Evolutionary conservation across 495 filamentous ascomycete species (phyloP).

Genomic region (Aspergillus sclerotioniger): DNA sequence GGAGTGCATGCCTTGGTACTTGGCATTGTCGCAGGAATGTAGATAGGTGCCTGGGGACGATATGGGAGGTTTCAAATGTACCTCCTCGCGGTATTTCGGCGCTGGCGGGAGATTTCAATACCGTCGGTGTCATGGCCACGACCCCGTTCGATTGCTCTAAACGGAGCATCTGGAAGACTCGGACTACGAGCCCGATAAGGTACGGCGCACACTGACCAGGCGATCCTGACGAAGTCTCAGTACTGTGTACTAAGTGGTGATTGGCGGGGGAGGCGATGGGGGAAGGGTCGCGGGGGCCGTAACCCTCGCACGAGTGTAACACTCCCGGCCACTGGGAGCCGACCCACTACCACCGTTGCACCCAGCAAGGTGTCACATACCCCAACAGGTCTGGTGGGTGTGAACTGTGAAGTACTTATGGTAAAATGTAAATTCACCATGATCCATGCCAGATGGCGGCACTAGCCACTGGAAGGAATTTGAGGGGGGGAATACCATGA

Average conservation of each 20-base stretch:
- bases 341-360: constrained; percentile 47
- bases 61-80: no score
- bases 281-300: not conserved
- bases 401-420: no score
- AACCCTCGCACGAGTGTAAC: constrained; percentile 28
- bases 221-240: no score
- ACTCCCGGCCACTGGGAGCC: constrained; percentile 27
- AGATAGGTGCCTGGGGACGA: not conserved
- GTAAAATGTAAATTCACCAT: no score
- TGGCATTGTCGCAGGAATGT: constrained; percentile 14
- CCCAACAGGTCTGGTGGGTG: constrained; percentile 1
- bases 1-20: not conserved
- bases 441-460: no score
- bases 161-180: no score
- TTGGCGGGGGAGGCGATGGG: constrained; percentile 3
- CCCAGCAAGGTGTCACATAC: constrained; percentile 36
- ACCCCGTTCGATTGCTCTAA: no score
- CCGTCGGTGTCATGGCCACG: no score
- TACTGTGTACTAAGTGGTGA: not conserved
- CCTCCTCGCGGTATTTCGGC: not conserved
- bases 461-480: not conserved
- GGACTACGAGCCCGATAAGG: no score
- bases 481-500: not conserved
- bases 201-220: no score
- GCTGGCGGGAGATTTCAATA: no score